phyloP scores from a whole-genome alignment of 768 basidiomycete species.

The Neoboletus subvelutipes region DNA sequence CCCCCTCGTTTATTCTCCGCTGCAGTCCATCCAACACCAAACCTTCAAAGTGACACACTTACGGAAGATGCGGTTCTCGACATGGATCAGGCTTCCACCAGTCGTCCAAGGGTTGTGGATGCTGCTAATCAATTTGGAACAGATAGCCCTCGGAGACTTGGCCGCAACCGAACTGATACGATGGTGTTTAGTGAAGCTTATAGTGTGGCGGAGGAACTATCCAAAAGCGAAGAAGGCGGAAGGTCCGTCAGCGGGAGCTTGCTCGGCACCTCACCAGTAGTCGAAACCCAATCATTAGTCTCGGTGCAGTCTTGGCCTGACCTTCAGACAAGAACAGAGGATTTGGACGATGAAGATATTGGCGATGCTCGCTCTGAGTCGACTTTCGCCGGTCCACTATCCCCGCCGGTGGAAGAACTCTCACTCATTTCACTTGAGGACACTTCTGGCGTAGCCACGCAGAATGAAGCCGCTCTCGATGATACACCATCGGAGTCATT shows the following conservation, averaged over 20 bases:
- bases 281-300: conserved; percentile 12
- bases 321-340: conserved; percentile 15
- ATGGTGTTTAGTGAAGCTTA: conserved; percentile 62
- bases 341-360: conserved; percentile 25
- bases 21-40: conserved; percentile 34
- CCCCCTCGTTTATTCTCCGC: conserved; percentile 42
- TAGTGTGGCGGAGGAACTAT: conserved; percentile 40
- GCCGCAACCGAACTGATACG: conserved; percentile 66
- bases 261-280: conserved; percentile 10
- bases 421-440: conserved; percentile 29
- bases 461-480: not conserved
- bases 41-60: conserved; percentile 12
- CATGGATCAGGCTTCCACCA: conserved; percentile 7
- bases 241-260: not conserved
- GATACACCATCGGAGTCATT: conserved; percentile 1
- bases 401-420: conserved; percentile 30
- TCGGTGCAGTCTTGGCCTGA: conserved; percentile 13
- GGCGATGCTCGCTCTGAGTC: conserved; percentile 24
- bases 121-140: conserved; percentile 14
- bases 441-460: not conserved
- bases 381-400: conserved; percentile 17
- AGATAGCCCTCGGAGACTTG: conserved; percentile 46
- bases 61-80: conserved; percentile 7
- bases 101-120: conserved; percentile 24
- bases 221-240: conserved; percentile 18